Evolutionary conservation across 2,329 filamentous ascomycete genomes (phyloP).

Genomic region (Verticillium nubilum): DNA sequence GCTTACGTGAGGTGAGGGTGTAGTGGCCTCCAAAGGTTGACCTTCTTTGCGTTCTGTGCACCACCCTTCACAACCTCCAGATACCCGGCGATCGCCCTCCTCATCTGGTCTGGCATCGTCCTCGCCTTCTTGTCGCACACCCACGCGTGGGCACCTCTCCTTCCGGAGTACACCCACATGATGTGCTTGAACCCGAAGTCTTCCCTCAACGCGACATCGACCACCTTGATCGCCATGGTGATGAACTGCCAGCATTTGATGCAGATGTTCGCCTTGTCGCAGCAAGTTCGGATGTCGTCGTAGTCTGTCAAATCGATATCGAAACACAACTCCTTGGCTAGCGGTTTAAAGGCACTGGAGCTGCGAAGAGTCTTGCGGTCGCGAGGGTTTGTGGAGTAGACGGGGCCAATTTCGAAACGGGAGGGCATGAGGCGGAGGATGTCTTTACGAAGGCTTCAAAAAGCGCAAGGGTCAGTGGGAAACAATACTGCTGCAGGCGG

Average conservation of each 20-base stretch:
- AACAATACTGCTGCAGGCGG: neutral
- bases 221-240: conserved; percentile 93
- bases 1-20: conserved; percentile 79
- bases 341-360: conserved; percentile 73
- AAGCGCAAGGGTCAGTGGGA: neutral
- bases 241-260: conserved; percentile 94
- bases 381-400: conserved; percentile 89
- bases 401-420: conserved; percentile 97
- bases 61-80: conserved; percentile 87
- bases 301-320: conserved; percentile 99
- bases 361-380: conserved; percentile 86
- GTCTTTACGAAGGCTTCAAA: conserved; percentile 73
- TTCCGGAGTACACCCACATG: conserved; percentile 96
- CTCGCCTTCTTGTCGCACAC: conserved; percentile 88
- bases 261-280: conserved; percentile 89
- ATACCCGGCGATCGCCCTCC: conserved; percentile 81
- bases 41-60: conserved; percentile 78
- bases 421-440: conserved; percentile 82
- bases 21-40: conserved; percentile 76
- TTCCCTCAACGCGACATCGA: conserved; percentile 80
- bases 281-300: conserved; percentile 94
- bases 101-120: conserved; percentile 77
- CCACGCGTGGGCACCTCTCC: conserved; percentile 96
- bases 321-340: conserved; percentile 93
- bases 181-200: conserved; percentile 98